Evolutionary conservation across 2,329 filamentous ascomycete genomes (phyloP), one percentile per base, ranked within the genome.

Genomic region (Ophiobolus disseminans): DNA sequence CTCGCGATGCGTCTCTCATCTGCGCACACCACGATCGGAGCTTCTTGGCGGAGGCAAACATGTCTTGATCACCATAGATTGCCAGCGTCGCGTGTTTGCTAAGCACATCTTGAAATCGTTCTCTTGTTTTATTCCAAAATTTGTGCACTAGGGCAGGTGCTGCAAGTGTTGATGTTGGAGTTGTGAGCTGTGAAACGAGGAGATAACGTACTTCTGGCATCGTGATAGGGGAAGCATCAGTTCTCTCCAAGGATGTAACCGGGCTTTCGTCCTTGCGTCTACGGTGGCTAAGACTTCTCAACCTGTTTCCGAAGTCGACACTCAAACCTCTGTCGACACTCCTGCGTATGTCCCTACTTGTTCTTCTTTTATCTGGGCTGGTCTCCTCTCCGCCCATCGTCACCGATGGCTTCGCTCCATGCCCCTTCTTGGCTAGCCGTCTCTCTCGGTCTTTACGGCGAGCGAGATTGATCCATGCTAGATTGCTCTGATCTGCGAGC

Each of bases 21-120:
- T 77, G 79, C 31, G 75, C 73, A 8, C 78, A 77, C 92, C 92
- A 96, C 1, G 78, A 74, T 9, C 82, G 80, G 58, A 92, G 76
- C 69, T 84, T 89, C 48, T 79, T 81, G 3, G 77, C 77, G 1
- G 86, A 82, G 1, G 89, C 86, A 57, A 97, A 95, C 0, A 80
- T 74, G 69, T 97, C 92, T 3, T 82, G 78, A 40, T 87, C 84
- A 1, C 92, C 93, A 64, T 86, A 96, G 0, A 96, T 72, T 0
- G 84, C 86, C 25, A 96, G 69, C 0, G 87, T 87, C 4, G 44
- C 43, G 38, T 68, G 57, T 28, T 59, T 63, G 4, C 58, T 62
- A 28, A 72, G 45, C 9, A 57, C 44, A 9, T 68, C 59, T 4
- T 45, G 42, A 11, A 45, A 7, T 1, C 41, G 38, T 20, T 57